Conservation (phyloP, 2,329 filamentous ascomycete species). For the Thielaviopsis cerberus region DNA sequence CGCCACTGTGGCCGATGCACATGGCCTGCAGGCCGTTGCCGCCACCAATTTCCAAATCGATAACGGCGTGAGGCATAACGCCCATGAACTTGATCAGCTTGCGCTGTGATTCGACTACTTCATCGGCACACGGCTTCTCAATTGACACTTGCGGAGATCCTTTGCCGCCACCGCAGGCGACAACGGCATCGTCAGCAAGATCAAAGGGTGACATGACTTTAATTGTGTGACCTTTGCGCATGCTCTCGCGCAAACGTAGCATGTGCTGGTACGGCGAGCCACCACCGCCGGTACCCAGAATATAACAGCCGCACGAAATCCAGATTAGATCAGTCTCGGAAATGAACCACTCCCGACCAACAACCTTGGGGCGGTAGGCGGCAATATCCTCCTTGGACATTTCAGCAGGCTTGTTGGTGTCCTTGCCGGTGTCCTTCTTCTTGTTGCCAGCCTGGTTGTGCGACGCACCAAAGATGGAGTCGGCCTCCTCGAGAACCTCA, state of each 20-base stretch:
- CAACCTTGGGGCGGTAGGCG: slow-evolving; percentile 30
- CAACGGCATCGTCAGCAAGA: slow-evolving; percentile 29
- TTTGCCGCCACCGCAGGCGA: slow-evolving; percentile 38
- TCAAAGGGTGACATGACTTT: slow-evolving; percentile 32
- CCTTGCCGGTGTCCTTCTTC: slow-evolving; percentile 13
- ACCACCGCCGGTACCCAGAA: slow-evolving; percentile 42
- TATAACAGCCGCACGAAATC: slow-evolving; percentile 39
- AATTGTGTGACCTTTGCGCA: slow-evolving; percentile 31
- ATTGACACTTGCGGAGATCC: slow-evolving; percentile 42
- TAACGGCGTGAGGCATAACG: slow-evolving; percentile 31
- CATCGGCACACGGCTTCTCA: slow-evolving; percentile 39
- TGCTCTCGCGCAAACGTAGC: slow-evolving; percentile 31
- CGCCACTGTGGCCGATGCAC: slow-evolving; percentile 33
- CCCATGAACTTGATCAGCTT: slow-evolving; percentile 34
- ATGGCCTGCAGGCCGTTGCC: slow-evolving; percentile 43
- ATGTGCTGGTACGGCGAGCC: slow-evolving; percentile 34
- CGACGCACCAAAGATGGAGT: not conserved
- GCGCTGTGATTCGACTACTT: slow-evolving; percentile 30
- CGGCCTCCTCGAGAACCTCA: not conserved
- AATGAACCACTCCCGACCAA: slow-evolving; percentile 35
- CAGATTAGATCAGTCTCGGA: slow-evolving; percentile 38
- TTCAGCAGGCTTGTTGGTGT: slow-evolving; percentile 7
- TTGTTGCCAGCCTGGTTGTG: slow-evolving; percentile 15
- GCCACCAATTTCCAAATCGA: slow-evolving; percentile 48
- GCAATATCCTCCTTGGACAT: slow-evolving; percentile 18